Conservation (phyloP, 192 early-diverging fungal species). For the Coemansia sp. region DNA sequence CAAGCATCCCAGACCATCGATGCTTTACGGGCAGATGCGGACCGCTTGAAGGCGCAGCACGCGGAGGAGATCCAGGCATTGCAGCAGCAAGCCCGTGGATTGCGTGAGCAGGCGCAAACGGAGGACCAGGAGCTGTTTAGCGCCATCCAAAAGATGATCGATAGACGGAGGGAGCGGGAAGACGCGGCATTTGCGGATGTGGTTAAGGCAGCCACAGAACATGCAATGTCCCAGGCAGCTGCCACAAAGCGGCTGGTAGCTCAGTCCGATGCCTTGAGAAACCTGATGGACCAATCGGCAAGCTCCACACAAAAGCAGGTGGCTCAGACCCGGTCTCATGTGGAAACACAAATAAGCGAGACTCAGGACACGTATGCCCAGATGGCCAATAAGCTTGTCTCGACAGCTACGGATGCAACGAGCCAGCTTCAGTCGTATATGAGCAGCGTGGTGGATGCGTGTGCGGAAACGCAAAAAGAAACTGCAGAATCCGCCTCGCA, state of each 20-base stretch:
- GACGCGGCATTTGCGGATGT: neutral
- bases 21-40: neutral
- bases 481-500: neutral
- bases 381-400: neutral
- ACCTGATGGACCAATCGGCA: neutral
- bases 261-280: neutral
- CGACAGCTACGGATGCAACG: neutral
- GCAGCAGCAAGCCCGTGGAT: conserved; percentile 20
- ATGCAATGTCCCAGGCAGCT: neutral
- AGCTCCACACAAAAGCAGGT: no score
- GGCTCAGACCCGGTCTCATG: neutral
- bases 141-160: conserved; percentile 10
- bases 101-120: conserved; percentile 9
- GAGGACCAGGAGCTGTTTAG: conserved; percentile 21
- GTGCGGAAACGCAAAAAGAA: neutral
- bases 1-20: conserved; percentile 6
- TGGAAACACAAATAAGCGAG: neutral
- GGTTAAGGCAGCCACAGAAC: neutral
- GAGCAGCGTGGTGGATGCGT: neutral
- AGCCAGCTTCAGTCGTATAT: neutral
- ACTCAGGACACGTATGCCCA: neutral
- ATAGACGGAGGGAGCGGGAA: conserved; percentile 17
- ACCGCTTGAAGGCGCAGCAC: conserved; percentile 6
- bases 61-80: conserved; percentile 14
- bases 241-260: neutral